These are phyloP conservation scores for Tolypocladium inflatum DNA, from an alignment of 2,329 filamentous ascomycete genomes.

Conservation along the genomic window DNA sequence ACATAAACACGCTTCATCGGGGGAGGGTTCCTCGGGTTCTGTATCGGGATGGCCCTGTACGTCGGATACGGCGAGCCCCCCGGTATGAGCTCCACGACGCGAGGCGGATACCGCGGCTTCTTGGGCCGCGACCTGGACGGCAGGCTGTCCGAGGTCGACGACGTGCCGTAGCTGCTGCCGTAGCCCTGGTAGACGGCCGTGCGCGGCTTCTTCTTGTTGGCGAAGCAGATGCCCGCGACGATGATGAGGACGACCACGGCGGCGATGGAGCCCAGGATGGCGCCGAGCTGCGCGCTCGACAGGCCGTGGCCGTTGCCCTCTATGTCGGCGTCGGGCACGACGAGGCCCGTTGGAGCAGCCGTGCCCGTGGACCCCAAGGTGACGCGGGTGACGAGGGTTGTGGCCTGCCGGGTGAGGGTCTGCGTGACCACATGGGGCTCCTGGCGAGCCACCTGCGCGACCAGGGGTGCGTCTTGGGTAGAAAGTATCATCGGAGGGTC, in stretches of 20 bases:
- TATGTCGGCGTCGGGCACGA: not conserved
- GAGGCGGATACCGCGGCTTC: constrained; percentile 7
- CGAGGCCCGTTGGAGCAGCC: not conserved
- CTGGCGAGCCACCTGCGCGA: not conserved
- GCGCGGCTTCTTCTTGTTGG: not conserved
- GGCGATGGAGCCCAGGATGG: constrained; percentile 28
- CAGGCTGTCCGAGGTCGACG: not conserved
- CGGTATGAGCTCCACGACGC: constrained; percentile 16
- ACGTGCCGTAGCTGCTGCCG: not conserved
- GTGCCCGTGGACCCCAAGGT: not conserved
- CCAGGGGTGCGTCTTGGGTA: not conserved
- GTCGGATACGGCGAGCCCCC: constrained; percentile 23
- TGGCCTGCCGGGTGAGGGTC: not conserved
- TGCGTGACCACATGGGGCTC: constrained; percentile 1
- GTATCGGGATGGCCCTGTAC: constrained; percentile 22
- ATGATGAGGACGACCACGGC: constrained; percentile 25
- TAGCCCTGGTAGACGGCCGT: not conserved
- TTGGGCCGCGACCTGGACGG: not conserved
- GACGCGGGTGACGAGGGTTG: not conserved
- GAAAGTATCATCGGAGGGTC: not conserved
- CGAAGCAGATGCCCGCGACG: constrained; percentile 20
- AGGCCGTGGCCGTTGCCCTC: constrained; percentile 12
- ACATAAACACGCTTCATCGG: not conserved
- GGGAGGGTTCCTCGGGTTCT: constrained; percentile 16
- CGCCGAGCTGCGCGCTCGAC: constrained; percentile 27